Percentiles rank a stretch among this genome's conserved stretches.
Conservation (phyloP, 768 basidiomycete species). For the Hypholoma fasciculare region DNA sequence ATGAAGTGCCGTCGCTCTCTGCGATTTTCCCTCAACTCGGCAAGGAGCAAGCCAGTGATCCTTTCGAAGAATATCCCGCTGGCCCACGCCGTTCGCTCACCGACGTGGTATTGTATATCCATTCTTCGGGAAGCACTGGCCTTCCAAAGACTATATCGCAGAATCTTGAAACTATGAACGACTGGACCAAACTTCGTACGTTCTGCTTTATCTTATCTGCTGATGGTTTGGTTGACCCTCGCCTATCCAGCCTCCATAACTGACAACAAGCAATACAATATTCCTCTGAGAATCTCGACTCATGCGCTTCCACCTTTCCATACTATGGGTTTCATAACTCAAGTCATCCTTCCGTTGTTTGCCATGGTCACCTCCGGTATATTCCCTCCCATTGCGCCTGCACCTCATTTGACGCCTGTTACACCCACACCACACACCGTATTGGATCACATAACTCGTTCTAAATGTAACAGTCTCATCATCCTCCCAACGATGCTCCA, state of each 20-base stretch:
- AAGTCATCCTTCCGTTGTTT: conserved; percentile 32
- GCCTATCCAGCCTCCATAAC: too few species aligned
- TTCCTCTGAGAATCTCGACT: too few species aligned
- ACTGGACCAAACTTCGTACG: conserved; percentile 25
- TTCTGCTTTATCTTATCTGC: conserved; percentile 12
- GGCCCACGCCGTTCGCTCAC: conserved; percentile 13
- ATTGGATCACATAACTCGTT: conserved; percentile 30
- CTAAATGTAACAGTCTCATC: conserved; percentile 28
- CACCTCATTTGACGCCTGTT: conserved; percentile 26
- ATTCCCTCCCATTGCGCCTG: conserved; percentile 30
- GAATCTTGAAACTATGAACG: conserved; percentile 25
- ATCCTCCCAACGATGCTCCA: conserved; percentile 40
- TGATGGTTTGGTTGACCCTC: too few species aligned
- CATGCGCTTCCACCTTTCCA: conserved; percentile 39
- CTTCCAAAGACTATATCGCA: conserved; percentile 43
- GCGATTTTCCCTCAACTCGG: conserved; percentile 43
- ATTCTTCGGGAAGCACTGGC: conserved; percentile 53
- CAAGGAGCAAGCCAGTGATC: conserved; percentile 25
- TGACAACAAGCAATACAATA: too few species aligned
- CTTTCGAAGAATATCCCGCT: conserved; percentile 26
- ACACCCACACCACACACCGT: conserved; percentile 31
- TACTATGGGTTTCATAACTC: conserved; percentile 25
- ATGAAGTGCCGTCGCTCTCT: conserved; percentile 31
- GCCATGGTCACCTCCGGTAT: conserved; percentile 18
- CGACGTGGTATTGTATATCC: conserved; percentile 35